These are phyloP conservation scores for Xylariaceae sp. DNA, from an alignment of 2,329 filamentous ascomycete species.

Conservation along the genomic window DNA sequence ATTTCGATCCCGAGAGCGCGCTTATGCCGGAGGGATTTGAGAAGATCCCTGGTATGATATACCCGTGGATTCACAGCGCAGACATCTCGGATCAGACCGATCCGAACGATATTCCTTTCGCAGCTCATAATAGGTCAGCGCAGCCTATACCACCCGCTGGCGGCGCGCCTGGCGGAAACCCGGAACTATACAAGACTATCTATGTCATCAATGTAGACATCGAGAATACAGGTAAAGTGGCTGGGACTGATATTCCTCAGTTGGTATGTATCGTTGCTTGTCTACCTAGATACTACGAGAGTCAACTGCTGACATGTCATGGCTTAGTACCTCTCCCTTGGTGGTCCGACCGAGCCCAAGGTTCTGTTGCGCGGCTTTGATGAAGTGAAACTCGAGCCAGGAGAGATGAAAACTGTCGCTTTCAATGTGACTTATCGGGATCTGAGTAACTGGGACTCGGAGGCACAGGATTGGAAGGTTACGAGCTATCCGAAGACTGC, in stretches of 20 bases:
- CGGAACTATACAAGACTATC: constrained; percentile 69
- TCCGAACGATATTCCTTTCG: constrained; percentile 62
- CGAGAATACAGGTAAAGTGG: constrained; percentile 70
- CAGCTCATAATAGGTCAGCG: constrained; percentile 63
- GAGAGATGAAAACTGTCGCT: constrained; percentile 68
- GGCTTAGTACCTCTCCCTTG: constrained; percentile 72
- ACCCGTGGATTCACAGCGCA: constrained; percentile 72
- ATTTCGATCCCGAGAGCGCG: constrained; percentile 31
- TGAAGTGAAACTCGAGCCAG: constrained; percentile 72
- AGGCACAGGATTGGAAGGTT: constrained; percentile 78
- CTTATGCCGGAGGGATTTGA: constrained; percentile 59
- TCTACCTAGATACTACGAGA: background rate
- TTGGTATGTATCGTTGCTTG: constrained; percentile 47
- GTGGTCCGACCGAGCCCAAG: constrained; percentile 73
- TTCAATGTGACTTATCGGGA: constrained; percentile 79
- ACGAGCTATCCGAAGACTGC: constrained; percentile 57
- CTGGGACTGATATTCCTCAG: constrained; percentile 76
- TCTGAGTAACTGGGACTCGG: constrained; percentile 83
- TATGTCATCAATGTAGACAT: constrained; percentile 71
- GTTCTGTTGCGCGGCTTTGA: constrained; percentile 80
- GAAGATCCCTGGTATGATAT: constrained; percentile 64
- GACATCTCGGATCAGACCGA: constrained; percentile 51
- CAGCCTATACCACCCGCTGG: constrained; percentile 59
- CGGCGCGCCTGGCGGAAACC: constrained; percentile 68
- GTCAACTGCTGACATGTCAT: background rate